A percentile compares a stretch with the other conserved stretches of the same genome.
Evolutionary conservation across 345 rosid genomes (phyloP).

Genomic region (Leavenworthia alabamica): DNA sequence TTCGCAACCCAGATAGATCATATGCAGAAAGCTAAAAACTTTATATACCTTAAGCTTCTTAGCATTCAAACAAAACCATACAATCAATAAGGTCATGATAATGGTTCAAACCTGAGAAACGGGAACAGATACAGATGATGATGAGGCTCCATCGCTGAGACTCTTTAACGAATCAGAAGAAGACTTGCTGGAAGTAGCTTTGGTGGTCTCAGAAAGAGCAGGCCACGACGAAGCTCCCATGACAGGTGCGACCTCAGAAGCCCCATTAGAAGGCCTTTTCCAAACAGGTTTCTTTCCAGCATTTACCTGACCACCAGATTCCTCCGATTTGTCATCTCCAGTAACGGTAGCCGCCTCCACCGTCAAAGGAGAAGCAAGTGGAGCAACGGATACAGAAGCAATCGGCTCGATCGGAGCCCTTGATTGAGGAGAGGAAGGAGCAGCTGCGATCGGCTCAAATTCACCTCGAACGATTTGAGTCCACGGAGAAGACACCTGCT

Average conservation of each 20-base stretch:
- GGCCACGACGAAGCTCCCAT: slow-evolving; percentile 37
- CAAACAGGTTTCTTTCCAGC: slow-evolving; percentile 64
- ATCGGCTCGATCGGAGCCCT: slow-evolving; percentile 23
- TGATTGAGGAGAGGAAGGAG: slow-evolving; percentile 19
- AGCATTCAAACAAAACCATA: background rate
- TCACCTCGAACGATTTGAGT: slow-evolving; percentile 31
- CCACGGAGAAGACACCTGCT: slow-evolving; percentile 29
- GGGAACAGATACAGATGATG: background rate
- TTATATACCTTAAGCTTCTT: background rate
- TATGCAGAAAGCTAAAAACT: background rate
- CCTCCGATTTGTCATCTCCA: slow-evolving; percentile 30
- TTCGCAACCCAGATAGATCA: background rate
- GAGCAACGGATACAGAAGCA: slow-evolving; percentile 8
- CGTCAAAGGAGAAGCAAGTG: slow-evolving; percentile 20
- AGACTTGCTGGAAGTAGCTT: slow-evolving; percentile 35
- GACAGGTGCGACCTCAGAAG: slow-evolving; percentile 43
- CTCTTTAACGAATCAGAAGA: slow-evolving; percentile 32
- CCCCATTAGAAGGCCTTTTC: slow-evolving; percentile 62
- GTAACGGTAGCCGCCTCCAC: slow-evolving; percentile 16
- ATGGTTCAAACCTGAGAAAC: slow-evolving; percentile 20
- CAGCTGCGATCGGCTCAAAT: slow-evolving; percentile 25
- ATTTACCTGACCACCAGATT: slow-evolving; percentile 36
- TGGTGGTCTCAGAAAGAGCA: slow-evolving; percentile 45
- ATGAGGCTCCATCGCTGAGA: slow-evolving; percentile 24
- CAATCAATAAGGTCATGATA: background rate